Evolutionary conservation across 208 protist genomes (phyloP).

Genomic region (Acanthamoeba healyi): DNA sequence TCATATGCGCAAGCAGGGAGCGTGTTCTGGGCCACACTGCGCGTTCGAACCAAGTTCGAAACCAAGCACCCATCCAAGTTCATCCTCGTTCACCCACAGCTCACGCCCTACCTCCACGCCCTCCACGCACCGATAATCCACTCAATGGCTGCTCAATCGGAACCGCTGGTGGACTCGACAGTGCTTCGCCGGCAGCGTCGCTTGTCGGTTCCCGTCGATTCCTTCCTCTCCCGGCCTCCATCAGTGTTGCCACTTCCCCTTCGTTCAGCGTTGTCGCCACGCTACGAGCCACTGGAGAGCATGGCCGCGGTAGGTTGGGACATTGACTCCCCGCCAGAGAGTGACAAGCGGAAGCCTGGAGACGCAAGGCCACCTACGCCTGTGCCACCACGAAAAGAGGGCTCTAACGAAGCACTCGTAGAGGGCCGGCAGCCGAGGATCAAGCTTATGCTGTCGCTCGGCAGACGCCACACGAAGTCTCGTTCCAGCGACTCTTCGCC

Average conservation of each 20-base stretch:
- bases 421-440: not conserved
- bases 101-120: constrained; percentile 14
- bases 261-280: too few relatives aligned
- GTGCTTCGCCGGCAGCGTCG: not conserved
- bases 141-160: not conserved
- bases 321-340: too few relatives aligned
- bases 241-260: too few relatives aligned
- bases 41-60: not conserved
- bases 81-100: constrained; percentile 31
- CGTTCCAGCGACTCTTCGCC: too few relatives aligned
- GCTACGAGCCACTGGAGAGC: too few relatives aligned
- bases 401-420: too few relatives aligned
- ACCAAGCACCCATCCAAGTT: constrained; percentile 39
- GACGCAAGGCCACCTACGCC: too few relatives aligned
- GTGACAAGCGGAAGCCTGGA: too few relatives aligned
- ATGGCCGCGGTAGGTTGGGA: too few relatives aligned
- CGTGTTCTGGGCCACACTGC: constrained; percentile 31
- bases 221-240: too few relatives aligned
- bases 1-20: not conserved
- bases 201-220: not conserved
- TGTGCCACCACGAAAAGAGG: too few relatives aligned
- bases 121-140: not conserved
- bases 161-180: not conserved
- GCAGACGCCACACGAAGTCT: too few relatives aligned
- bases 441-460: not conserved